Base-by-base conservation (phyloP, 495 filamentous ascomycete genomes). In the Daldinia bambusicola region DNA sequence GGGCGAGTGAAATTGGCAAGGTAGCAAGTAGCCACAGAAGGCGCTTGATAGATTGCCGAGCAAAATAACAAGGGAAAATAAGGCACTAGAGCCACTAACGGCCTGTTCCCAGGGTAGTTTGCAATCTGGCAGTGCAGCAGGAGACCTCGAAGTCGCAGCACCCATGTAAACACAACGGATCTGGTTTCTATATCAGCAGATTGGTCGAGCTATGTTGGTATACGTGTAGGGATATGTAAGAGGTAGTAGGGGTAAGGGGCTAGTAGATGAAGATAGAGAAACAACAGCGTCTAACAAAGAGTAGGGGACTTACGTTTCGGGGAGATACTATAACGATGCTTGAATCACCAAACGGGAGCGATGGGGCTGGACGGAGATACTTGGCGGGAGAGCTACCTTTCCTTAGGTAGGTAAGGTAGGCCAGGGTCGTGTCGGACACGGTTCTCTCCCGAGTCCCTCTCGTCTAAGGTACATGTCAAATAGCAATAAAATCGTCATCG, bases 1-100 rank as follows among this genome's bases (percentile, higher is more conserved):
- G 78, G 80, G 77, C 77, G 59, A 70, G 74, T 68, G 71, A 71
- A 74, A 67, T 71, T 69, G 68, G 72, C 61, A 75, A 77, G 75
- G 72, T 75, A 67, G 72, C 67, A 71, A 69, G 70, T 70, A 75
- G 67, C 75, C 75, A 74, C 70, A 68, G 68, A 59, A 71, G 63
- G 58, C 56, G 62, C 61, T 69, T 66, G 63, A 69, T 59, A 77
- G 75, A 79, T 79, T 79, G 77, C 77, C 77, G 77, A 79, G 69
- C 26, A 74, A 53, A 55, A 73, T 71, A 63, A 68, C 52, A 66
- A 70, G 59, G 72, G 70, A 59, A 72, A 72, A 71, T 67, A 67
- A 67, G 69, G 66, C 67, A 70, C 67, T 74, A 70, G 64, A 63
- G 53, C 64, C 62, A 67, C 66, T 70, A 73, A 71, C 63, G 61